Evolutionary conservation across 2,329 filamentous ascomycete species (phyloP).

Genomic region (Aspergillus awamori): DNA sequence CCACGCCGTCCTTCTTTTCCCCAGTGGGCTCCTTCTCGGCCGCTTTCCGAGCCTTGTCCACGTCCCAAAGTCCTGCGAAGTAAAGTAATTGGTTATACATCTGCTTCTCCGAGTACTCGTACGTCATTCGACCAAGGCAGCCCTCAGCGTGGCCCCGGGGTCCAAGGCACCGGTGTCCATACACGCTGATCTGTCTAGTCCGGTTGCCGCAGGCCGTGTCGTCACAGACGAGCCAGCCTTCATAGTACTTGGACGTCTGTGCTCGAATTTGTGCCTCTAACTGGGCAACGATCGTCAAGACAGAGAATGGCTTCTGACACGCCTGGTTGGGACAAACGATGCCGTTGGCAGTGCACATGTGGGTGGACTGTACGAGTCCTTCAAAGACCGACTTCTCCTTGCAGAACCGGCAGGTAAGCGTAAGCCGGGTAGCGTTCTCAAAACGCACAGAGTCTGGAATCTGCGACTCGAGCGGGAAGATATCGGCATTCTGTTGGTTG

Average conservation of each 20-base stretch:
- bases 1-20: conserved; percentile 66
- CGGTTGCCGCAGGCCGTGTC: conserved; percentile 83
- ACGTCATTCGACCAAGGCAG: conserved; percentile 84
- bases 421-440: conserved; percentile 74
- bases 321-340: conserved; percentile 67
- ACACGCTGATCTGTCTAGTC: conserved; percentile 90
- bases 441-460: conserved; percentile 91
- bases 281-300: conserved; percentile 79
- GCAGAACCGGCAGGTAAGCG: conserved; percentile 80
- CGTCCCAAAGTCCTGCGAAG: conserved; percentile 81
- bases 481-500: conserved; percentile 64
- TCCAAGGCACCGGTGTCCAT: conserved; percentile 85
- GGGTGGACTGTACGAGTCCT: conserved; percentile 65
- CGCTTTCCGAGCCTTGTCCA: conserved; percentile 72
- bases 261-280: conserved; percentile 80
- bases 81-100: conserved; percentile 96
- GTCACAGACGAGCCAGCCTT: conserved; percentile 87
- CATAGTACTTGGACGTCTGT: conserved; percentile 83
- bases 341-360: conserved; percentile 71
- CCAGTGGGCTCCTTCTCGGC: conserved; percentile 53
- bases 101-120: conserved; percentile 83
- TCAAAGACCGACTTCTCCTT: conserved; percentile 73
- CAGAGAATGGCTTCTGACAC: conserved; percentile 68
- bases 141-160: conserved; percentile 81
- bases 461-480: conserved; percentile 90